phyloP scores from a whole-genome alignment of 352 stramenopile genomes.

The Salisapilia sapeloensis region DNA sequence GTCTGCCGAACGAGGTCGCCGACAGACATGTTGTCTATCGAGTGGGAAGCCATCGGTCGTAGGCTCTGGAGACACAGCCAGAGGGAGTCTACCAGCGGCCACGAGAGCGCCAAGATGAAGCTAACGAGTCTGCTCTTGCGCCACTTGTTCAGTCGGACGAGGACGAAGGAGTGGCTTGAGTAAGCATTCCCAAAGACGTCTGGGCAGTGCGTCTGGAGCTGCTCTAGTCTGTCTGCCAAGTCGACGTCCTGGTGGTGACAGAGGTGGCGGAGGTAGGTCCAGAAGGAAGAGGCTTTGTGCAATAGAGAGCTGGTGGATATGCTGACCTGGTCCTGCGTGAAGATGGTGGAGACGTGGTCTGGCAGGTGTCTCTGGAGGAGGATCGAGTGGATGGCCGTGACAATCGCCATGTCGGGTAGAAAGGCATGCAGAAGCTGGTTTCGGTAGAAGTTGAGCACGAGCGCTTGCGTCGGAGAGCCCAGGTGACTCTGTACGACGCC shows the following conservation, averaged over 20 bases:
- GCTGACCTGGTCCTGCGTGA: slow-evolving; percentile 5
- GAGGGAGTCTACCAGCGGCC: slow-evolving; percentile 64
- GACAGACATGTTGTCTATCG: slow-evolving; percentile 7
- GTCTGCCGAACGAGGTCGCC: slow-evolving; percentile 29
- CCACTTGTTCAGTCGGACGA: slow-evolving; percentile 19
- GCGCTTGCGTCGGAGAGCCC: slow-evolving; percentile 33
- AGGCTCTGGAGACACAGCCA: slow-evolving; percentile 35
- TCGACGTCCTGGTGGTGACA: slow-evolving; percentile 37
- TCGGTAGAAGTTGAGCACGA: slow-evolving; percentile 72
- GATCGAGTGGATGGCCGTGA: slow-evolving; percentile 32
- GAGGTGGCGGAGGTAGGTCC: slow-evolving; percentile 46
- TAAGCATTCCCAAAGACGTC: slow-evolving; percentile 8
- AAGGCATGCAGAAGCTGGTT: slow-evolving; percentile 78
- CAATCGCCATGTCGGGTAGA: slow-evolving; percentile 48
- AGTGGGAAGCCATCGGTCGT: slow-evolving; percentile 5
- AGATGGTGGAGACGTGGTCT: slow-evolving; percentile 1
- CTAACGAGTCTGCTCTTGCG: slow-evolving; percentile 16
- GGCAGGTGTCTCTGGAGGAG: no score
- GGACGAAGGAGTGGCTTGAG: slow-evolving; percentile 1
- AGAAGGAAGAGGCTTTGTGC: slow-evolving; percentile 25
- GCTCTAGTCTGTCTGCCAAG: slow-evolving; percentile 13
- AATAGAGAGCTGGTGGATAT: slow-evolving; percentile 11
- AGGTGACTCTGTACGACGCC: slow-evolving; percentile 32
- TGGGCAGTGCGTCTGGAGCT: slow-evolving; percentile 10
- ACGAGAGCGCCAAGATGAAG: slow-evolving; percentile 51